phyloP scores from a whole-genome alignment of 441 rosid species.

The Kokia cookei region DNA sequence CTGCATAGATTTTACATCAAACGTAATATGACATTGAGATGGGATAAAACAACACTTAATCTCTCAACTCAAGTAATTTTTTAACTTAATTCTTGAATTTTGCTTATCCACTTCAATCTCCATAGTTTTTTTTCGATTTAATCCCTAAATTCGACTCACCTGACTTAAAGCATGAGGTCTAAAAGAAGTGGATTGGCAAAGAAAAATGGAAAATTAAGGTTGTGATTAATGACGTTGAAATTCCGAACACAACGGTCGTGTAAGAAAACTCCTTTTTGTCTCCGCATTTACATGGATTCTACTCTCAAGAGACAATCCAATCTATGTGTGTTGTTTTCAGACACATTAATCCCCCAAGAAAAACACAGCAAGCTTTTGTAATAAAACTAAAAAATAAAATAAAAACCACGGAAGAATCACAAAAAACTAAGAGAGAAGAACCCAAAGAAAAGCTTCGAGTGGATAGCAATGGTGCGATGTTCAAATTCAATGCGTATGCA shows the following conservation, averaged over 20 bases:
- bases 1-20: too few species aligned
- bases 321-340: neutral
- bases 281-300: neutral
- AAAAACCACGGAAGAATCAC: neutral
- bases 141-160: too few species aligned
- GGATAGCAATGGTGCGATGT: neutral
- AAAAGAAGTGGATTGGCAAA: neutral
- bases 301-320: neutral
- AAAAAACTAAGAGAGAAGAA: neutral
- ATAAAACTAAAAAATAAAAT: neutral
- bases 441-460: neutral
- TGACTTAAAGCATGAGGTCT: too few species aligned
- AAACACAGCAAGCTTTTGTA: neutral
- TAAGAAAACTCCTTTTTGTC: neutral
- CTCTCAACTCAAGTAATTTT: too few species aligned
- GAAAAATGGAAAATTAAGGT: neutral
- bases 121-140: too few species aligned
- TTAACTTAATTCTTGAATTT: too few species aligned
- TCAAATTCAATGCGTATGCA: neutral
- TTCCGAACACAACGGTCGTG: neutral
- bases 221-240: neutral
- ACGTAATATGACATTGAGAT: too few species aligned
- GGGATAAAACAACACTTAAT: too few species aligned
- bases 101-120: too few species aligned
- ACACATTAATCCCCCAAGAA: neutral